Evolutionary conservation across 257 asterid species (phyloP).

Genomic region (Nicotiana tomentosiformis): DNA sequence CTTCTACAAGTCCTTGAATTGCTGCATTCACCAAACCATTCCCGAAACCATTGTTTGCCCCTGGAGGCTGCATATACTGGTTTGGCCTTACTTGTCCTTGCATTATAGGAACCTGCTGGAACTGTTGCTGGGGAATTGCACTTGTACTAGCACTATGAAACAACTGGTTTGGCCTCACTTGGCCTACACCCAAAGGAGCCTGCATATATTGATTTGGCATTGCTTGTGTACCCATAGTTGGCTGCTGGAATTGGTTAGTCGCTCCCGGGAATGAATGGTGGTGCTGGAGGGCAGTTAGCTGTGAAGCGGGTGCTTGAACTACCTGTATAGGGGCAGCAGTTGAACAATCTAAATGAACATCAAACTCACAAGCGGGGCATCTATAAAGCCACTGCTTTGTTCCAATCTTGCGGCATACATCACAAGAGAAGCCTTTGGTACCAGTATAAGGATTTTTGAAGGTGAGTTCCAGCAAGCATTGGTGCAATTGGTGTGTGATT

Average conservation of each 20-base stretch:
- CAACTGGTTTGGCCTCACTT: conserved; percentile 4
- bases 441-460: conserved; percentile 39
- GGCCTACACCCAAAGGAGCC: background rate
- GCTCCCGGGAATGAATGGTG: conserved; percentile 18
- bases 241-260: conserved; percentile 17
- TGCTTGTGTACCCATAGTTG: background rate
- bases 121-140: conserved; percentile 1
- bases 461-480: conserved; percentile 43
- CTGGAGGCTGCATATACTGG: conserved; percentile 4
- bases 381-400: conserved; percentile 61
- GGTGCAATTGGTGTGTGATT: conserved; percentile 33
- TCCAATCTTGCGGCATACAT: conserved; percentile 39
- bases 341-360: conserved; percentile 47
- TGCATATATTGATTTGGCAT: background rate
- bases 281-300: conserved; percentile 15
- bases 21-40: conserved; percentile 5
- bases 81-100: conserved; percentile 20
- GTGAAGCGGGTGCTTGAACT: background rate
- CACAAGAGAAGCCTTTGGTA: conserved; percentile 47
- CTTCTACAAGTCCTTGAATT: conserved; percentile 31
- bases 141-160: conserved; percentile 5
- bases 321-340: background rate
- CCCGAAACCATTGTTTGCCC: background rate
- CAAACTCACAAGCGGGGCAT: conserved; percentile 45
- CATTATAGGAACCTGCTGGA: background rate